These are phyloP conservation scores for Yamadazyma triangularis DNA, from an alignment of 1,139 yeast genomes.

Conservation along the genomic window DNA sequence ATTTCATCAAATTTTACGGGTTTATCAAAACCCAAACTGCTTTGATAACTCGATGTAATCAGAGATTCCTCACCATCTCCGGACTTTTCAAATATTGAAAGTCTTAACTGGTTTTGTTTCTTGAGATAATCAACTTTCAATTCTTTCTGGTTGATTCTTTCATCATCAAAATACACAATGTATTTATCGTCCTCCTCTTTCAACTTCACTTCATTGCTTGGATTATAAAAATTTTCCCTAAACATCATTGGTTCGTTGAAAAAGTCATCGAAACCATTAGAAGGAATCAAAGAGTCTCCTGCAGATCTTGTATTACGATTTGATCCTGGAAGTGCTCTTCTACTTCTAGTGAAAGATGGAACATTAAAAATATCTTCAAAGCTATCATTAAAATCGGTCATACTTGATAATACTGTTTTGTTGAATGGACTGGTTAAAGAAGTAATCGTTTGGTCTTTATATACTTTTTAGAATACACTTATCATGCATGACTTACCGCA, in stretches of 20 bases:
- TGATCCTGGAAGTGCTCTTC: too few species aligned
- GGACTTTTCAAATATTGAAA: constrained; percentile 8
- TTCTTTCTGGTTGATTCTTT: constrained; percentile 16
- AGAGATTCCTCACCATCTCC: constrained; percentile 5
- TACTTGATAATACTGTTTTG: too few species aligned
- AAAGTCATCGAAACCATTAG: constrained; percentile 5
- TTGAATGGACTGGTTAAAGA: too few species aligned
- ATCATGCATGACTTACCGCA: too few species aligned
- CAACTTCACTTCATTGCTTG: constrained; percentile 14
- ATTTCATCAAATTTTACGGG: constrained; percentile 16
- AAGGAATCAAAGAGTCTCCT: too few species aligned
- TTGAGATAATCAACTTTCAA: constrained; percentile 19
- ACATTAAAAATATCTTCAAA: too few species aligned
- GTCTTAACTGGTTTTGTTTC: constrained; percentile 17
- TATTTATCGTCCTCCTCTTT: constrained; percentile 20
- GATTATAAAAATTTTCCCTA: constrained; percentile 8
- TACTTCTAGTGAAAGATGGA: too few species aligned
- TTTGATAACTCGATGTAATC: constrained; percentile 14
- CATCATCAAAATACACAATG: constrained; percentile 14
- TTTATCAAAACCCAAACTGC: constrained; percentile 17
- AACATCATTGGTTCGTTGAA: constrained; percentile 9
- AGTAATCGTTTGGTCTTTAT: too few species aligned
- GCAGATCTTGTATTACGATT: too few species aligned
- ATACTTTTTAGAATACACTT: too few species aligned
- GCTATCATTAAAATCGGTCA: too few species aligned